Percentiles rank a stretch among this genome's conserved stretches.
phyloP scores from a whole-genome alignment of 345 rosid species.

The Salix suchowensis region DNA sequence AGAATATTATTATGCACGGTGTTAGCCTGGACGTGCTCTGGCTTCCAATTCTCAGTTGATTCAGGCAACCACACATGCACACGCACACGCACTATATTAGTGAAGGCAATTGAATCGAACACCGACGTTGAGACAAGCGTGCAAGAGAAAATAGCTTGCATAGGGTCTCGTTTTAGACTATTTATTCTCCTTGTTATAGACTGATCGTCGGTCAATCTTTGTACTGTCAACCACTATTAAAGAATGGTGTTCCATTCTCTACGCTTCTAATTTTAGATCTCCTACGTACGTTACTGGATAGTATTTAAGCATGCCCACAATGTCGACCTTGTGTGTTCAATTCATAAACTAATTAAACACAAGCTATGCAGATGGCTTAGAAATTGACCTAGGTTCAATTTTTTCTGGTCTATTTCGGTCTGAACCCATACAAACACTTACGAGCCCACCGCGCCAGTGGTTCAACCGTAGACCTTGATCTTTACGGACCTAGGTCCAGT shows the following conservation, averaged over 20 bases:
- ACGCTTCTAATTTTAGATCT: conserved; percentile 2
- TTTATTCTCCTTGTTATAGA: no score
- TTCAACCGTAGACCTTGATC: conserved; percentile 16
- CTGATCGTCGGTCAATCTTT: background rate
- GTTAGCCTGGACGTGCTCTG: no score
- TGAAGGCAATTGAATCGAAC: no score
- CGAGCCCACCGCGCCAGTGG: background rate
- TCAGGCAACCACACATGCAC: no score
- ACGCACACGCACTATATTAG: no score
- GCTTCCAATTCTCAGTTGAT: no score
- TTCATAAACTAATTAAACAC: background rate
- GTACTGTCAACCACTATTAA: background rate
- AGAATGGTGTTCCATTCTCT: background rate
- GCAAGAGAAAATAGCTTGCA: no score
- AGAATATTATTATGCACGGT: no score
- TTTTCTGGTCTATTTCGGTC: conserved; percentile 5
- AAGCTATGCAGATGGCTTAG: background rate
- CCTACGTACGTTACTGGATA: no score
- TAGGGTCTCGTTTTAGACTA: no score
- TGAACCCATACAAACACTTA: background rate
- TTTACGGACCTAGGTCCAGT: background rate
- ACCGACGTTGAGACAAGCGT: no score
- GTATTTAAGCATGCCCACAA: background rate
- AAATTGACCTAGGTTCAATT: conserved; percentile 5
- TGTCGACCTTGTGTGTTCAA: background rate